phyloP scores from a whole-genome alignment of 2,329 filamentous ascomycete genomes.

The Cryphonectria radicalis region DNA sequence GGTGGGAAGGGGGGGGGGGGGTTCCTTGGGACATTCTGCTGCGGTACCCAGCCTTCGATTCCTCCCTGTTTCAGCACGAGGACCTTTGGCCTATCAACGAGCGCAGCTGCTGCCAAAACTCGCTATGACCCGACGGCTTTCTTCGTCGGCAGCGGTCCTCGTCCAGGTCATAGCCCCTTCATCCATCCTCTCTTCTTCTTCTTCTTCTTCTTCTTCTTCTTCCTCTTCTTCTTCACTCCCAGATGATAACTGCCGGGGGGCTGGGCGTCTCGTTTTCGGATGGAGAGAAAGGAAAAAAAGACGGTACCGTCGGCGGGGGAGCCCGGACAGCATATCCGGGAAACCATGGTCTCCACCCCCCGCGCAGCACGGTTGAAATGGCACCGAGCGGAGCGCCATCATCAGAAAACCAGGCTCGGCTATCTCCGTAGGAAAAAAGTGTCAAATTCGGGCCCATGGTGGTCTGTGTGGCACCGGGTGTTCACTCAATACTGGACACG shows the following conservation, averaged over 20 bases:
- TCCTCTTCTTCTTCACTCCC: neutral
- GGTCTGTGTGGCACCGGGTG: neutral
- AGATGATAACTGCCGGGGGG: neutral
- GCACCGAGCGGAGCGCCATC: slow-evolving; percentile 3
- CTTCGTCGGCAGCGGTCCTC: neutral
- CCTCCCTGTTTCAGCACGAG: neutral
- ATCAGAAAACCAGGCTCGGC: slow-evolving; percentile 5
- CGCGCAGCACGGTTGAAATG: neutral
- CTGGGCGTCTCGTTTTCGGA: neutral
- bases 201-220: no score
- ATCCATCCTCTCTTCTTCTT: no score
- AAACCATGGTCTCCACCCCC: neutral
- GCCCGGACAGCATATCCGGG: slow-evolving; percentile 4
- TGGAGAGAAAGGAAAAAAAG: neutral
- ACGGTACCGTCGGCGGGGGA: neutral
- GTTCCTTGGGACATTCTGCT: neutral
- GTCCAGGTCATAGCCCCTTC: neutral
- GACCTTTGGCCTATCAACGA: neutral
- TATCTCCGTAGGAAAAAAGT: slow-evolving; percentile 5
- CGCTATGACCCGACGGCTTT: neutral
- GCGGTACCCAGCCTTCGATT: neutral
- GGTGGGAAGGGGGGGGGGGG: no score
- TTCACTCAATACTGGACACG: neutral
- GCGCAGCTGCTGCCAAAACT: neutral
- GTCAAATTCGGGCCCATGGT: neutral